These are phyloP conservation scores for Pachyrhizus erosus DNA, from an alignment of 306 rosid species.

Conservation along the genomic window DNA sequence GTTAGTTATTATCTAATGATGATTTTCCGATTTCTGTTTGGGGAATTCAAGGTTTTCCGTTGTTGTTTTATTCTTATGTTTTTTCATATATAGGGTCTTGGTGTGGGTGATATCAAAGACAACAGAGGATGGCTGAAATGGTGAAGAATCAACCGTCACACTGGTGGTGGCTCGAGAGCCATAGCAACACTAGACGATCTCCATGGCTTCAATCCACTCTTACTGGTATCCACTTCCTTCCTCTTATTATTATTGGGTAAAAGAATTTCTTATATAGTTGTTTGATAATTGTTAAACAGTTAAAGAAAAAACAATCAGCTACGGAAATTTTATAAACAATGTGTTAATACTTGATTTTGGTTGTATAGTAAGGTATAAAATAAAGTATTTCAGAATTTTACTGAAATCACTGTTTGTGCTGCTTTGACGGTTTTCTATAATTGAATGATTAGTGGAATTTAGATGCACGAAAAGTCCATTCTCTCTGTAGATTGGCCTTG, in stretches of 20 bases:
- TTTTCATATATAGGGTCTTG: slow-evolving; percentile 26
- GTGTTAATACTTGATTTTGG: slow-evolving; percentile 1
- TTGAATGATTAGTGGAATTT: neutral
- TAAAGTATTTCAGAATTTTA: neutral
- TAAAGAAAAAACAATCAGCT: neutral
- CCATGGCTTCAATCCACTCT: slow-evolving; percentile 87
- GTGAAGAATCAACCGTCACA: slow-evolving; percentile 58
- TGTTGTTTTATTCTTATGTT: slow-evolving; percentile 3
- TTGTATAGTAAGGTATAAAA: neutral
- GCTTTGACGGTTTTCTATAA: neutral
- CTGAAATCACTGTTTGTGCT: neutral
- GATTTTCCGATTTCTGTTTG: neutral
- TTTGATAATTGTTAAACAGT: neutral
- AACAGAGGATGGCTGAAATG: slow-evolving; percentile 42
- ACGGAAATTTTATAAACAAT: neutral
- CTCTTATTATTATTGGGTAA: neutral
- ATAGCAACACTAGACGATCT: slow-evolving; percentile 55
- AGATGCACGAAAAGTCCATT: neutral
- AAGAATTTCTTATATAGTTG: neutral
- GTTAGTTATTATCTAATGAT: slow-evolving; percentile 1
- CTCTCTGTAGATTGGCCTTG: neutral
- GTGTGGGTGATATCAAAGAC: slow-evolving; percentile 34
- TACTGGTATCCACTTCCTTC: slow-evolving; percentile 53
- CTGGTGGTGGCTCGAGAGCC: slow-evolving; percentile 85
- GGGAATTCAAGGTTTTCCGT: slow-evolving; percentile 22